Evolutionary conservation across 805 yeast genomes (phyloP).

Genomic region (Starmerella kuoi): DNA sequence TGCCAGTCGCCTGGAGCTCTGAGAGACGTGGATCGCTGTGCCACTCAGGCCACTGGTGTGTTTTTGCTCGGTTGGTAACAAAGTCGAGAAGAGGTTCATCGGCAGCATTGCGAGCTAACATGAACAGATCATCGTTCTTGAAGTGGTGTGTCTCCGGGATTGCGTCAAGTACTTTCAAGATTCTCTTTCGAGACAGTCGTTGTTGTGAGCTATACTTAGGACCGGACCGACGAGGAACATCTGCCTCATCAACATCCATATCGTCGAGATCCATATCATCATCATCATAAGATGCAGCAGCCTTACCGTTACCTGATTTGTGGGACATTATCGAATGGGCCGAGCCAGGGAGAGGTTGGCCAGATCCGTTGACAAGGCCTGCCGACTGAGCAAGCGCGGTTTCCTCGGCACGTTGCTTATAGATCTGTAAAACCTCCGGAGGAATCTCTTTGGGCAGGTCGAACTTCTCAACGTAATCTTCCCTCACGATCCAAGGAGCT

Average conservation of each 20-base stretch:
- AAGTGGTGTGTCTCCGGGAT: background rate
- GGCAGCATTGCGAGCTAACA: constrained; percentile 12
- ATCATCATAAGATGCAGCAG: background rate
- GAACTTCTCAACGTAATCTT: constrained; percentile 57
- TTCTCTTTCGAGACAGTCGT: constrained; percentile 1
- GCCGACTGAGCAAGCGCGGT: background rate
- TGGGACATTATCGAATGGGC: too few species aligned
- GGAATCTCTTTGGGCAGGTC: constrained; percentile 34
- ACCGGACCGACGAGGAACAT: background rate
- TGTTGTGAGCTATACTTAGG: background rate
- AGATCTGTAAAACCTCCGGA: constrained; percentile 7
- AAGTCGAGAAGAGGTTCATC: constrained; percentile 5
- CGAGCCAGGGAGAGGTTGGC: too few species aligned
- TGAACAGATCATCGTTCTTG: constrained; percentile 15
- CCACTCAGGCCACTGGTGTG: constrained; percentile 21
- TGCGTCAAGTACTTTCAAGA: background rate
- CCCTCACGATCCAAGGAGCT: constrained; percentile 91
- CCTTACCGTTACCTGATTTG: background rate
- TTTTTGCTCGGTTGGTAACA: constrained; percentile 5
- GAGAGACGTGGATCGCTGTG: constrained; percentile 11
- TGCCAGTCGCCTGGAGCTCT: constrained; percentile 7
- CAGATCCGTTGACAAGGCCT: background rate
- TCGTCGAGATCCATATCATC: background rate
- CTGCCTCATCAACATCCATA: background rate
- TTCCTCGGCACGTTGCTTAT: constrained; percentile 10